Evolutionary conservation across 2,329 filamentous ascomycete species (phyloP), one percentile per base, ranked within the genome.

Genomic region (Coniosporium tulheliwenetii): DNA sequence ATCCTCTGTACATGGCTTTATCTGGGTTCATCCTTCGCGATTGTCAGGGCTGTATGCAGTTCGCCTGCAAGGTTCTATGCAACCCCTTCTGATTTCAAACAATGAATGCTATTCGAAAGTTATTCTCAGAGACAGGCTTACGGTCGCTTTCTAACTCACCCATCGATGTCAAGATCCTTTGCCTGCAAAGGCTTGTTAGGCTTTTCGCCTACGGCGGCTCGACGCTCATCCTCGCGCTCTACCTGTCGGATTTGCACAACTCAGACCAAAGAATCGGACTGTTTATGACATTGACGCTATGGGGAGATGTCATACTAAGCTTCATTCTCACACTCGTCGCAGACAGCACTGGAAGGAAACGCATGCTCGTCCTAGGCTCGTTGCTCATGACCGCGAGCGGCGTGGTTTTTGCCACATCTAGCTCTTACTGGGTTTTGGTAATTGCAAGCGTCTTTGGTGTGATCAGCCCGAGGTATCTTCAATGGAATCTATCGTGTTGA

Each of bases 371-470:
- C 2, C 15, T 52, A 0, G 56, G 56, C 1, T 49, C 52, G 1
- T 12, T 50, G 8, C 43, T 56, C 8, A 57, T 59, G 53, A 39
- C 47, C 0, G 19, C 47, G 8, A 51, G 47, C 8, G 56, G 56
- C 8, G 29, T 47, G 2, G 45, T 55, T 4, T 58, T 59, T 41
- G 53, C 53, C n/a, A n/a, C n/a, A n/a, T n/a, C n/a, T n/a, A n/a
- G n/a, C n/a, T n/a, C 80, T 80, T 52, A 72, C 50, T 79, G 73
- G 73, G 45, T 75, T 1, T 55, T 80, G 40, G 62, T 80, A 7
- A 44, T 58, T 8, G 75, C 75, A 2, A 71, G 71, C 15, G 62
- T 80, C 12, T 45, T 79, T 7, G 76, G 76, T 5, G 74, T 80
- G 38, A 74, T 80, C 30, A 77, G 72, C 52, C 72, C 73, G n/a